These are phyloP conservation scores for Porpolomopsis calyptriformis DNA, from an alignment of 768 basidiomycete genomes.

Conservation along the genomic window DNA sequence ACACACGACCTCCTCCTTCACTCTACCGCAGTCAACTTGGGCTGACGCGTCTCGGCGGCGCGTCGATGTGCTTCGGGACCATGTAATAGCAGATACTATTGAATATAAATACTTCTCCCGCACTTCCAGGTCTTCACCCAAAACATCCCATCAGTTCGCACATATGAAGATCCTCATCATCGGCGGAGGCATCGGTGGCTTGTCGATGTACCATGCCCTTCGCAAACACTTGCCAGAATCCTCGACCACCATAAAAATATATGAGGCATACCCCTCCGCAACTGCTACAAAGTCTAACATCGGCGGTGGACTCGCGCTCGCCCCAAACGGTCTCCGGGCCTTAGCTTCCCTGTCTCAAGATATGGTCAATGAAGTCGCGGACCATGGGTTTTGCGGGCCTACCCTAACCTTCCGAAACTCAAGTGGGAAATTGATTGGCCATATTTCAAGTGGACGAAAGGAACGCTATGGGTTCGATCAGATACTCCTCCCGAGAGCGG, in stretches of 20 bases:
- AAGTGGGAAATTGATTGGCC: constrained; percentile 24
- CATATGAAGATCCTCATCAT: constrained; percentile 27
- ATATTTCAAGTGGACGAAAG: constrained; percentile 18
- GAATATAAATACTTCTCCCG: background rate
- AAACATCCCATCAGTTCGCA: background rate
- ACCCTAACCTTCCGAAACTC: constrained; percentile 25
- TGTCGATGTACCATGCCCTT: constrained; percentile 23
- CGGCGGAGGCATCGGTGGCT: constrained; percentile 26
- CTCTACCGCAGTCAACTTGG: background rate
- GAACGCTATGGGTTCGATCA: constrained; percentile 24
- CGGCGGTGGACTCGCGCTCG: constrained; percentile 29
- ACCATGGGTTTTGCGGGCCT: constrained; percentile 17
- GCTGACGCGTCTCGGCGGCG: background rate
- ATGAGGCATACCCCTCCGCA: constrained; percentile 24
- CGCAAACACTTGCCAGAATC: constrained; percentile 21
- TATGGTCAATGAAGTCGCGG: constrained; percentile 22
- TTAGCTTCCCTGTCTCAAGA: constrained; percentile 20
- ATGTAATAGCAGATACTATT: background rate
- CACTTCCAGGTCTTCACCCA: background rate
- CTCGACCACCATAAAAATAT: constrained; percentile 20
- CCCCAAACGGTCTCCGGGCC: constrained; percentile 30
- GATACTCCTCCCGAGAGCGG: constrained; percentile 24
- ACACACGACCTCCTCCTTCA: too few relatives aligned
- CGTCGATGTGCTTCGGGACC: background rate
- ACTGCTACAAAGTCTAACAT: constrained; percentile 17